Percentiles rank a stretch among this genome's conserved stretches.
phyloP scores from a whole-genome alignment of 352 stramenopile genomes.

The Globisporangium nagaii region DNA sequence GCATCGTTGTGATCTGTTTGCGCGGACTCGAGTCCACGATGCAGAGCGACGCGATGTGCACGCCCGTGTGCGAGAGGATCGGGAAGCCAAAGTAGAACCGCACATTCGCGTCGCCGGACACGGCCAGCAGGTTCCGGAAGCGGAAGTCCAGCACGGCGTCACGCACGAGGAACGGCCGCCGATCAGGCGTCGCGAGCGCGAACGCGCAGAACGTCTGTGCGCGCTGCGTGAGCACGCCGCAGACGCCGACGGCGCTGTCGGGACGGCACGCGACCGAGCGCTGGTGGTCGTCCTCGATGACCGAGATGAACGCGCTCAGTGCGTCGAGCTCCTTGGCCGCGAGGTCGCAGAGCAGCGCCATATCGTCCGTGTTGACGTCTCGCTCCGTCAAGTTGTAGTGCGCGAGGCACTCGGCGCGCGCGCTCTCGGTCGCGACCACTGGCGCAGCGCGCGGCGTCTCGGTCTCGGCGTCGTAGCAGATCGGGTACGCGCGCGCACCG shows the following conservation, averaged over 20 bases:
- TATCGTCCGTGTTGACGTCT: conserved; percentile 22
- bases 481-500: conserved; percentile 31
- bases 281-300: conserved; percentile 26
- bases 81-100: conserved; percentile 45
- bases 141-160: conserved; percentile 43
- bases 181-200: conserved; percentile 15
- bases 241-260: neutral
- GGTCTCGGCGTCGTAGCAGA: conserved; percentile 38
- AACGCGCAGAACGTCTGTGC: conserved; percentile 35
- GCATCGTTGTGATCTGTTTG: conserved; percentile 54
- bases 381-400: conserved; percentile 17
- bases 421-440: conserved; percentile 17
- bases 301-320: conserved; percentile 22
- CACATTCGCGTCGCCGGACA: conserved; percentile 20
- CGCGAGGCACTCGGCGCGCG: conserved; percentile 23
- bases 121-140: conserved; percentile 40
- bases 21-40: conserved; percentile 35
- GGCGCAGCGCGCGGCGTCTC: conserved; percentile 21
- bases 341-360: conserved; percentile 49
- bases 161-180: conserved; percentile 37
- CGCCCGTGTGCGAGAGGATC: conserved; percentile 19
- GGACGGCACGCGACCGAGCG: conserved; percentile 15
- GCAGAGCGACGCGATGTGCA: conserved; percentile 32
- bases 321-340: conserved; percentile 44
- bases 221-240: conserved; percentile 13